Evolutionary conservation across 495 filamentous ascomycete species (phyloP).

Genomic region (Neurospora sublineolata): DNA sequence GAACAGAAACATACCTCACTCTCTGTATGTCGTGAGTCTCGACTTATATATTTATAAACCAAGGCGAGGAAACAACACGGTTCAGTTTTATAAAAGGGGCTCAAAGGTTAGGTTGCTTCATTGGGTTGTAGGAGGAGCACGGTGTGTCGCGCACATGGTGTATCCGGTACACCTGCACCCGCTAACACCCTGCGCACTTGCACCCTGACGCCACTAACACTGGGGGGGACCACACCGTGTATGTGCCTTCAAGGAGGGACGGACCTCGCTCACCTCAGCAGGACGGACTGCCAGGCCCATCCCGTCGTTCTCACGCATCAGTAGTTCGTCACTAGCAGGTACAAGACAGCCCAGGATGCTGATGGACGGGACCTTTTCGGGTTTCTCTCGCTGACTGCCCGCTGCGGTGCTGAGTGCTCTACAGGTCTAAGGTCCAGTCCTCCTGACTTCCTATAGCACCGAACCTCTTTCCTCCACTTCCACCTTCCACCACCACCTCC

Average conservation of each 20-base stretch:
- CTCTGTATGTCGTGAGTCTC: background rate
- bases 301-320: background rate
- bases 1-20: background rate
- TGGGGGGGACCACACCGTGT: background rate
- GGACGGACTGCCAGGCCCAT: background rate
- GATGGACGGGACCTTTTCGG: background rate
- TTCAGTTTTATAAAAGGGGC: background rate
- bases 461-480: background rate
- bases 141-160: background rate
- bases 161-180: background rate
- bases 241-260: background rate
- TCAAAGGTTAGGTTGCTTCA: background rate
- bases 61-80: background rate
- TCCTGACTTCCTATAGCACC: background rate
- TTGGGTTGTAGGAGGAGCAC: background rate
- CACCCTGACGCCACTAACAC: background rate
- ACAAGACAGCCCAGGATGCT: background rate
- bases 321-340: background rate
- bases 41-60: background rate
- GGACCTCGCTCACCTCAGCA: background rate
- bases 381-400: background rate
- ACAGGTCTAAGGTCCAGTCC: background rate
- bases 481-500: constrained; percentile 3
- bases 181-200: background rate
- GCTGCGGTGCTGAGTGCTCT: background rate